Evolutionary conservation across 495 filamentous ascomycete genomes (phyloP).

Genomic region (Bacidia rubella): DNA sequence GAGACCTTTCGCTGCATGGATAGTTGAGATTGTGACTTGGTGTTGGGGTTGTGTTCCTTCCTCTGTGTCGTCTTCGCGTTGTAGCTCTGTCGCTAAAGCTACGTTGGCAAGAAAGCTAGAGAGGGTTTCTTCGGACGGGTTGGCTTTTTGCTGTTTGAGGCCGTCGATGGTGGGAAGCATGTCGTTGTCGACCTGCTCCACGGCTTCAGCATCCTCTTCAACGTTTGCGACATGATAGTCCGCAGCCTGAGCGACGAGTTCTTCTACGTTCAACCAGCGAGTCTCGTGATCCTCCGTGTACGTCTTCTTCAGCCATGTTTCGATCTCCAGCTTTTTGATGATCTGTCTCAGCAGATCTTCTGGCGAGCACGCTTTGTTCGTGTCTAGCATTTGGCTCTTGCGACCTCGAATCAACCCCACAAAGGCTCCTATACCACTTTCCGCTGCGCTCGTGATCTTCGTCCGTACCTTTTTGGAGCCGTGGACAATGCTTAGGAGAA

Average conservation of each 20-base stretch:
- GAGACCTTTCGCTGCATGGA: constrained; percentile 91
- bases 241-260: constrained; percentile 64
- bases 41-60: constrained; percentile 25
- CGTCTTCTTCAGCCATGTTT: constrained; percentile 53
- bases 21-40: constrained; percentile 85
- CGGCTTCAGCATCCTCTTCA: constrained; percentile 22
- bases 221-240: constrained; percentile 41
- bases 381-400: constrained; percentile 43
- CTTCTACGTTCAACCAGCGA: constrained; percentile 85
- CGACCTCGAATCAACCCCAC: constrained; percentile 49
- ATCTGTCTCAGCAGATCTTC: constrained; percentile 62
- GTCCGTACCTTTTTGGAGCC: constrained; percentile 53
- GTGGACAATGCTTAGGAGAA: constrained; percentile 55
- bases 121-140: constrained; percentile 48
- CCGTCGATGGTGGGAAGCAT: constrained; percentile 65
- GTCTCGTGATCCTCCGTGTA: constrained; percentile 67
- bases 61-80: constrained; percentile 40
- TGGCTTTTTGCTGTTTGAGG: constrained; percentile 47
- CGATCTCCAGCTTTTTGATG: constrained; percentile 57
- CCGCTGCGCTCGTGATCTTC: constrained; percentile 51
- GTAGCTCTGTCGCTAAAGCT: constrained; percentile 65
- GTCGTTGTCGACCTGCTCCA: constrained; percentile 44
- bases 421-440: constrained; percentile 48
- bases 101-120: constrained; percentile 83
- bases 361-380: constrained; percentile 36